A percentile compares a stretch with the other conserved stretches of the same genome.
Conservation (phyloP, 805 yeast genomes). For the Candida ipomoeae region DNA sequence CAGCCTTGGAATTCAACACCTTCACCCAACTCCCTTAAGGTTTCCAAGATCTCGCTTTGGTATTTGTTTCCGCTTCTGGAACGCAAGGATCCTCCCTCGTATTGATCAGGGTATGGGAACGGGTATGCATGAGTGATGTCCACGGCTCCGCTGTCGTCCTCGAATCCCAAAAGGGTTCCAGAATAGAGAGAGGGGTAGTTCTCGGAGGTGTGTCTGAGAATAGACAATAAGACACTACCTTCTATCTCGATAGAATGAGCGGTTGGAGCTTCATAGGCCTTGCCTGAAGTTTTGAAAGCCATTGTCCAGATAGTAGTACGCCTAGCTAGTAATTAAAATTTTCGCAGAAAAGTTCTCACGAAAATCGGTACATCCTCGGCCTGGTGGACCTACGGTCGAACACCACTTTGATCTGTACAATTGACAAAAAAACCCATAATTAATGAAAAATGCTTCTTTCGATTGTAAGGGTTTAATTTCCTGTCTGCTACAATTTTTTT, state of each 20-base stretch:
- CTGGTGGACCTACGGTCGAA: background rate
- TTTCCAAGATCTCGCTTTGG: conserved; percentile 62
- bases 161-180: conserved; percentile 76
- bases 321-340: conserved; percentile 8
- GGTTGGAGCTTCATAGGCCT: conserved; percentile 32
- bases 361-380: conserved; percentile 12
- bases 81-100: conserved; percentile 56
- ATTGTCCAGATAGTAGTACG: conserved; percentile 6
- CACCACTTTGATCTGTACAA: background rate
- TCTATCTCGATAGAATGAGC: conserved; percentile 42
- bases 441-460: background rate
- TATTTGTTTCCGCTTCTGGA: conserved; percentile 61
- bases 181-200: conserved; percentile 56
- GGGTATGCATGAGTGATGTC: conserved; percentile 61
- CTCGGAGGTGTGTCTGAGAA: conserved; percentile 65
- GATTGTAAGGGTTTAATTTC: background rate
- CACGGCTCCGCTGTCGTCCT: conserved; percentile 48
- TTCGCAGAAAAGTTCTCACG: conserved; percentile 14
- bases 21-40: conserved; percentile 56
- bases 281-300: conserved; percentile 17
- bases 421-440: background rate
- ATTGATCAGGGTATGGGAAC: conserved; percentile 64
- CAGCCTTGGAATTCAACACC: conserved; percentile 76
- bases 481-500: too few relatives aligned
- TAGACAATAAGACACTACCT: conserved; percentile 52